phyloP scores from a whole-genome alignment of 2,329 filamentous ascomycete genomes.

The Stachybotrys elegans region DNA sequence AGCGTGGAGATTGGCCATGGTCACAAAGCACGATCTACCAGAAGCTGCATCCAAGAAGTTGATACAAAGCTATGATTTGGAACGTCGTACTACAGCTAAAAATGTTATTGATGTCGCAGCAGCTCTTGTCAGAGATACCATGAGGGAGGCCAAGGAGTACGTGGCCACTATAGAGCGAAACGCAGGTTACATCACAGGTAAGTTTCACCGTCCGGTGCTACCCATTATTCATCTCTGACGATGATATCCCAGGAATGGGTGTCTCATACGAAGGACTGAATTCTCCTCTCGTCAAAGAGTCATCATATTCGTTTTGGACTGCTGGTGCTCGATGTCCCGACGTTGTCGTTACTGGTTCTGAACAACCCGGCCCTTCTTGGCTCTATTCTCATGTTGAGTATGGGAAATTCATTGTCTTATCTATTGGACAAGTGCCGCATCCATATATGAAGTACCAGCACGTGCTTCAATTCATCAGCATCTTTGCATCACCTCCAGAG shows the following conservation, averaged over 20 bases:
- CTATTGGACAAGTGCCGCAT: slow-evolving; percentile 9
- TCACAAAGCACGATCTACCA: slow-evolving; percentile 17
- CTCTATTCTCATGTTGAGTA: slow-evolving; percentile 27
- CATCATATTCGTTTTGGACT: slow-evolving; percentile 28
- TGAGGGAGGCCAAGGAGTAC: slow-evolving; percentile 37
- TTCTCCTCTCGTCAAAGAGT: slow-evolving; percentile 28
- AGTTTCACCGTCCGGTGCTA: background rate
- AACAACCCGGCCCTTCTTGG: slow-evolving; percentile 12
- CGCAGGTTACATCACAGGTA: slow-evolving; percentile 42
- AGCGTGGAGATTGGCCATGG: slow-evolving; percentile 43
- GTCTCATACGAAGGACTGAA: slow-evolving; percentile 30
- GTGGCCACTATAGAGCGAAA: slow-evolving; percentile 42
- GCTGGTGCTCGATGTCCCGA: slow-evolving; percentile 34
- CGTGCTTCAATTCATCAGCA: slow-evolving; percentile 7
- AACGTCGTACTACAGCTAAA: slow-evolving; percentile 36
- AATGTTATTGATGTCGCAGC: slow-evolving; percentile 43
- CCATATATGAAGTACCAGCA: slow-evolving; percentile 5
- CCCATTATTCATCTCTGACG: background rate
- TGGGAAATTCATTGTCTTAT: slow-evolving; percentile 24
- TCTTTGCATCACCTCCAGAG: slow-evolving; percentile 5
- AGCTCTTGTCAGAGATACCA: slow-evolving; percentile 38
- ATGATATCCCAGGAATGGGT: slow-evolving; percentile 28
- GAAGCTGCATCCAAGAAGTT: slow-evolving; percentile 18
- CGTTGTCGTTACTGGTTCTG: slow-evolving; percentile 17
- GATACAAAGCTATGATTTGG: slow-evolving; percentile 37